Evolutionary conservation across 2,329 filamentous ascomycete genomes (phyloP), one percentile per base, ranked within the genome.

Genomic region (Pyrenophora graminea): DNA sequence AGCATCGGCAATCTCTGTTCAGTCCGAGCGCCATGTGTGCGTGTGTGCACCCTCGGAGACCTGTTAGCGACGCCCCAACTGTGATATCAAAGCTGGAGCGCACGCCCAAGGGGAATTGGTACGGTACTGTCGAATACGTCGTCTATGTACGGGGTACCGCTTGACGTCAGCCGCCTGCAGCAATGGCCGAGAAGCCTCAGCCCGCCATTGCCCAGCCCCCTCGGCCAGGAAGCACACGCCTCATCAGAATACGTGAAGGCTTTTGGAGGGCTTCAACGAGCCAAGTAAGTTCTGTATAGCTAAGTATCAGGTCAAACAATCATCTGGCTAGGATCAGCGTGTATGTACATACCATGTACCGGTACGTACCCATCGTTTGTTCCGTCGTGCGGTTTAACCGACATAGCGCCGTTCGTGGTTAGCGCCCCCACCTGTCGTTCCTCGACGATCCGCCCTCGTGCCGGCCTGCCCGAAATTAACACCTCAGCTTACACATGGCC

Each of bases 401-500:
- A 47, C 19, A 41, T 45, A 50, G 46, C 48, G 40, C 49, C 48
- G 41, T 37, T 46, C 38, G 18, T 47, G 38, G 21, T 42, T 44
- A 38, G 37, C 47, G 37, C 47, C 48, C 55, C 55, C 51, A 56
- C 64, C 33, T 48, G 45, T 45, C 47, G 34, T 41, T 18, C 23
- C 37, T 61, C 39, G 51, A 58, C 59, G 64, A 64, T 67, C 64
- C 38, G 53, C 60, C 54, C 63, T 67, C 67, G 66, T 45, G 59
- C 65, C 68, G 62, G 54, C 51, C 62, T 70, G 62, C 67, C 65
- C 46, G 33, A 48, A 48, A 39, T 49, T 36, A 44, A 53, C 51
- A 69, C 65, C 55, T 61, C 66, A 62, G 56, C 53, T 46, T 52
- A 48, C 55, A 46, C 56, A 71, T 71, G 67, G 61, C 63, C 43